Conservation (phyloP, 2,329 filamentous ascomycete species). For the Aureobasidium pullulans region DNA sequence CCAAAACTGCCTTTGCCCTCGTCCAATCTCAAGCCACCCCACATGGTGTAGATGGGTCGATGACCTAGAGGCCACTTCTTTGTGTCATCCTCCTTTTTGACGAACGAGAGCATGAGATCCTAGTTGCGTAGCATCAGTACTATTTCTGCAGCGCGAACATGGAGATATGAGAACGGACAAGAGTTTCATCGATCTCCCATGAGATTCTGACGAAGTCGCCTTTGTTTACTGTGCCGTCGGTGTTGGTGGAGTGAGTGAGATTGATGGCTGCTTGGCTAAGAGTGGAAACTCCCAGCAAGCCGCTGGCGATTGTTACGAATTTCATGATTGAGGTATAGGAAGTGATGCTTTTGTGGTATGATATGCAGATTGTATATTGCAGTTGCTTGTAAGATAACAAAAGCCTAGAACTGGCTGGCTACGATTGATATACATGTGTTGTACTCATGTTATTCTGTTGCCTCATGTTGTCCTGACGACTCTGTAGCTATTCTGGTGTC, state of each 20-base stretch:
- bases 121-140: neutral
- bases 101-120: neutral
- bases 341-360: neutral
- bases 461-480: neutral
- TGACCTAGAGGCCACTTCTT: neutral
- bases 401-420: neutral
- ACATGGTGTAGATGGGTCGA: neutral
- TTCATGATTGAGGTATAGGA: neutral
- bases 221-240: neutral
- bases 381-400: no score
- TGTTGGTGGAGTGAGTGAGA: neutral
- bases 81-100: neutral
- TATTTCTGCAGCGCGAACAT: no score
- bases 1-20: neutral
- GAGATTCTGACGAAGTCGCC: neutral
- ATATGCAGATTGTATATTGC: neutral
- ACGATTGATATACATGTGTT: no score
- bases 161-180: neutral
- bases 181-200: neutral
- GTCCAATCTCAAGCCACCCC: neutral
- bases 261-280: neutral
- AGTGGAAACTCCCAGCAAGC: neutral
- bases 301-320: neutral
- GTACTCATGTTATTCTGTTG: neutral
- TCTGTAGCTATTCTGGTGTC: neutral